Base-by-base conservation (phyloP, 257 asterid species). In the Solanum chmielewskii region DNA sequence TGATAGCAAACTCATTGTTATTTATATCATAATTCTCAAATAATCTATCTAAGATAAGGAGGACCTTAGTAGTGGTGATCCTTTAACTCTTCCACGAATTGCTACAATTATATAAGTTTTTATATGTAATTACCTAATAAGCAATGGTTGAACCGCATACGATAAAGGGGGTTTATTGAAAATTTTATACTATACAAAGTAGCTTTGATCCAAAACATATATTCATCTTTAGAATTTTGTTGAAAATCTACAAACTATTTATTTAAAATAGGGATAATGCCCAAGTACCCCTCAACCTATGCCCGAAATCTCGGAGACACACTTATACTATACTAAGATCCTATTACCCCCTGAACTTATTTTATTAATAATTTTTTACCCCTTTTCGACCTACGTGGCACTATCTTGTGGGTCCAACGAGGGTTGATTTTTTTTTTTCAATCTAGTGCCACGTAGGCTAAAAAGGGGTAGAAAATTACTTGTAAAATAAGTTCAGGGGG, bases 101-200 rank as follows among this genome's bases (percentile, higher is more conserved):
- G 9, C 0, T 62, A 62, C 2, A 62, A 62, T 4, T n/a, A 62
- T n/a, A 0, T 4, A 21, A 2, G 2, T 60, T 21, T 10, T 2
- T n/a, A 62, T 47, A 13, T 62, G 0, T 23, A 62, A 1, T 10
- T 25, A 25, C 0, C 12, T 29, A 33, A 14, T 31, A 31, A 31
- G 77, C 0, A 70, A 1, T 8, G n/a, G 18, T 0, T 0, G 78
- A 33, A 3, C 8, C n/a, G 9, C 21, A 33, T 33, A 31, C 0
- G 4, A 3, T 0, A 71, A 15, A 71, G 0, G 4, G 73, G 0
- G 1, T 25, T 23, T n/a, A n/a, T 8, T n/a, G 3, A n/a, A 4
- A n/a, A 62, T 4, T 14, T 20, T n/a, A 0, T 23, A n/a, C 2
- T n/a, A 62, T 11, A 15, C 5, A n/a, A 4, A 62, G 2, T 62